Evolutionary conservation across 257 asterid genomes (phyloP).

Genomic region (Solanum peruvianum): DNA sequence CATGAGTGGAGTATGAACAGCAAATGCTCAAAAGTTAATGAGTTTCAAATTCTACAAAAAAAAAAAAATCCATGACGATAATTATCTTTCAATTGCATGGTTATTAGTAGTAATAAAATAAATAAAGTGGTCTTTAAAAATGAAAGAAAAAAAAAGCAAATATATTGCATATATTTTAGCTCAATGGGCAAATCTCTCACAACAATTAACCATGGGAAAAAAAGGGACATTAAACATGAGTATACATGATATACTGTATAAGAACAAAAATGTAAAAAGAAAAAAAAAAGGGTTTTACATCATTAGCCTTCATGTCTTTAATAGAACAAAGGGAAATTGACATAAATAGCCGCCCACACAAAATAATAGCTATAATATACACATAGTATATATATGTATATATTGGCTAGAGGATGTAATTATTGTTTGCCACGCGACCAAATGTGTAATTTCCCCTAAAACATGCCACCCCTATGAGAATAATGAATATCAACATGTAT

Average conservation of each 20-base stretch:
- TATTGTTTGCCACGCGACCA: neutral
- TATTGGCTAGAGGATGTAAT: neutral
- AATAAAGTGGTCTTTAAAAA: neutral
- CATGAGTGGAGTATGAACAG: neutral
- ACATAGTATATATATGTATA: neutral
- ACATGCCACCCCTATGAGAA: neutral
- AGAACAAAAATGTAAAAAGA: neutral
- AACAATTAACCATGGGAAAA: neutral
- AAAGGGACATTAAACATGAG: neutral
- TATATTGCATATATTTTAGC: neutral
- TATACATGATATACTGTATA: neutral
- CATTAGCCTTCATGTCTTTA: neutral
- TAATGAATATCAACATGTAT: slow-evolving; percentile 26
- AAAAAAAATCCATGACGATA: neutral
- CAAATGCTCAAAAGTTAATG: neutral
- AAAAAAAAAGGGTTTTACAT: neutral
- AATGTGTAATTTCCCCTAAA: neutral
- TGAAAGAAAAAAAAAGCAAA: neutral
- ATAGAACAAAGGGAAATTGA: neutral
- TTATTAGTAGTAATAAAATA: neutral
- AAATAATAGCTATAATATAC: neutral
- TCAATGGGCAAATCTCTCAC: neutral
- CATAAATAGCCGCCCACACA: neutral
- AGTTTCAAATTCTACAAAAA: no score
- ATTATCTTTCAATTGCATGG: neutral